Evolutionary conservation across 441 rosid genomes (phyloP).

Genomic region (Arabidopsis hybrid): DNA sequence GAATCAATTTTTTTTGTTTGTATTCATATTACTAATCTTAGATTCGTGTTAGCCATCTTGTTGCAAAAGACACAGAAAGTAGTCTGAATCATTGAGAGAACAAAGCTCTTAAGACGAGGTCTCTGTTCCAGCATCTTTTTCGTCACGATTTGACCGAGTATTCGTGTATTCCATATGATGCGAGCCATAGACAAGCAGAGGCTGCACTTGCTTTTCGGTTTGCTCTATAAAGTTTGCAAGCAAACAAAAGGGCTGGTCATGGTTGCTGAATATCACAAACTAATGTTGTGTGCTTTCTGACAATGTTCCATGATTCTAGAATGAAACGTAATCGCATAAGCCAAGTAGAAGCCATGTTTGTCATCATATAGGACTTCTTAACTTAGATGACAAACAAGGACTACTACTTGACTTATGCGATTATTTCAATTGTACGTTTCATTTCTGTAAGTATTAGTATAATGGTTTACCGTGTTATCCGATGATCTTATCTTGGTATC

Average conservation of each 20-base stretch:
- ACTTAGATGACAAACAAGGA: not conserved
- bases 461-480: not conserved
- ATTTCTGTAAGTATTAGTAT: no score
- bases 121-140: not conserved
- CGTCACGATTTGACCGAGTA: not conserved
- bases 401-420: no score
- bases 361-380: not conserved
- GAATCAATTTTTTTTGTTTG: slow-evolving; percentile 5
- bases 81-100: not conserved
- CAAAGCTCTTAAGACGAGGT: not conserved
- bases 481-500: not conserved
- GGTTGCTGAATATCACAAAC: not conserved
- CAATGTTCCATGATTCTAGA: not conserved
- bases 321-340: no score
- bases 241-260: not conserved
- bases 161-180: not conserved
- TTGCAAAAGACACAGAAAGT: not conserved
- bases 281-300: not conserved
- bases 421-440: no score
- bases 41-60: not conserved
- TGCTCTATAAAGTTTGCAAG: not conserved
- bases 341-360: no score
- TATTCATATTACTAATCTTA: slow-evolving; percentile 4
- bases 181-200: not conserved
- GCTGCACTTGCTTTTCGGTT: not conserved